Base-by-base conservation (phyloP, 345 rosid genomes). In the Camelina hispida region DNA sequence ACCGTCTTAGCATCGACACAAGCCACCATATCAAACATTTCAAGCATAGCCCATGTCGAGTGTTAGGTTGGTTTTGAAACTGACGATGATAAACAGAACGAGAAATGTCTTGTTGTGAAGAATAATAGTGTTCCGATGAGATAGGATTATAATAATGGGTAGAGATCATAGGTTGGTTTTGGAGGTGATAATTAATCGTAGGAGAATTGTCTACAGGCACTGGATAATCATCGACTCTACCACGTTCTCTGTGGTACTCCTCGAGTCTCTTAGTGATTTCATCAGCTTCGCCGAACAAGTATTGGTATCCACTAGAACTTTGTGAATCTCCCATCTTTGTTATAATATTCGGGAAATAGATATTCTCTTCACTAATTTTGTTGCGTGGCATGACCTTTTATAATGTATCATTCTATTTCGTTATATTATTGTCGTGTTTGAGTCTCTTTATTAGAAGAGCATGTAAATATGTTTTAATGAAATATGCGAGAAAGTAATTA, bases 201-300 rank as follows among this genome's bases (percentile, higher is more conserved):
- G 38, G 67, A 22, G 40, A 50, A 23, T 50, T 61, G 37, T 48
- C 13, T 32, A 50, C 51, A 25, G 10, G 28, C 46, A 23, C 6
- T 50, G 55, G 25, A 54, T 42, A 50, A 61, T 62, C 15, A 38
- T 72, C n/a, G 43, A 43, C 16, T 54, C 38, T n/a, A 64, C n/a
- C 56, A 43, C 30, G 22, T 22, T 57, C 16, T 35, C 34, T 74
- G 40, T 4, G 51, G 57, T 35, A 35, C 48, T 66, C 66, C 28
- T 56, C 59, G 15, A 50, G 8, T 25, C 7, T 50, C 1, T 4
- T 71, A 14, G 72, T 74, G 50, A 74, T 57, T 65, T 30, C 78
- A 66, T 65, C 78, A 66, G 59, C 71, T 66, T 74, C 72, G 9
- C 72, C 66, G 30, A 74, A 74, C 0, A 74, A 34, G 59, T 65